Conservation (phyloP, 495 filamentous ascomycete species). For the Elasticomyces elasticus region DNA sequence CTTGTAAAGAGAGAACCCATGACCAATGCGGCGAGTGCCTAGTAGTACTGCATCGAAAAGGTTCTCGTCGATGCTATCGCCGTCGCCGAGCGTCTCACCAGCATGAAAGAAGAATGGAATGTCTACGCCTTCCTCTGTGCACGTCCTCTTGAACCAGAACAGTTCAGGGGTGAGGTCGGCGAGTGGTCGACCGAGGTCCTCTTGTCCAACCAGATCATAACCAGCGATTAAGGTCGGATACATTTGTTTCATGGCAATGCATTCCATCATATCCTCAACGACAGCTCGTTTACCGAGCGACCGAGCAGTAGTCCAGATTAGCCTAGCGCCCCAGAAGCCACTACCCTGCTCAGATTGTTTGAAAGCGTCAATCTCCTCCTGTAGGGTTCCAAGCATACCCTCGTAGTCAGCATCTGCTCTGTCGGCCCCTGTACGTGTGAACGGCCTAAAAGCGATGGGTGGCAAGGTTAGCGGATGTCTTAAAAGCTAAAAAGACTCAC, state of each 20-base stretch:
- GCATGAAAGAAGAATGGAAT: constrained; percentile 97
- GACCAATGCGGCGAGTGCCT: constrained; percentile 78
- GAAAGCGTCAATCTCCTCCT: constrained; percentile 73
- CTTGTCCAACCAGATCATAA: constrained; percentile 81
- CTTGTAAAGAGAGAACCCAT: constrained; percentile 79
- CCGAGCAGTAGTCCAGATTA: constrained; percentile 79
- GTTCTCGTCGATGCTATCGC: constrained; percentile 66
- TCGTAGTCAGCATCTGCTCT: constrained; percentile 49
- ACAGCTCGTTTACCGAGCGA: constrained; percentile 52
- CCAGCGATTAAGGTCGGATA: constrained; percentile 75
- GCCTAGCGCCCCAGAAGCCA: constrained; percentile 70
- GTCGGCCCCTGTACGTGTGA: constrained; percentile 49
- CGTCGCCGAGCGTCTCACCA: constrained; percentile 73
- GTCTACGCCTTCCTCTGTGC: constrained; percentile 63
- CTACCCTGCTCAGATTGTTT: constrained; percentile 57
- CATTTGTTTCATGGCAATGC: constrained; percentile 66
- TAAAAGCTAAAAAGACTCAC: no score
- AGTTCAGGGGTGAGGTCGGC: constrained; percentile 68
- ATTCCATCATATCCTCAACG: constrained; percentile 69
- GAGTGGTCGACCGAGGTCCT: constrained; percentile 66
- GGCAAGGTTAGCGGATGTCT: no score
- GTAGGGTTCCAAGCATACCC: constrained; percentile 58
- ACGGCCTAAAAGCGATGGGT: no score
- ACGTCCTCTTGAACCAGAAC: constrained; percentile 86
- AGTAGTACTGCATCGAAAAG: constrained; percentile 84